Base-by-base conservation (phyloP, 176 grass and related monocot species). In the Ampelocalamus luodianensis region DNA sequence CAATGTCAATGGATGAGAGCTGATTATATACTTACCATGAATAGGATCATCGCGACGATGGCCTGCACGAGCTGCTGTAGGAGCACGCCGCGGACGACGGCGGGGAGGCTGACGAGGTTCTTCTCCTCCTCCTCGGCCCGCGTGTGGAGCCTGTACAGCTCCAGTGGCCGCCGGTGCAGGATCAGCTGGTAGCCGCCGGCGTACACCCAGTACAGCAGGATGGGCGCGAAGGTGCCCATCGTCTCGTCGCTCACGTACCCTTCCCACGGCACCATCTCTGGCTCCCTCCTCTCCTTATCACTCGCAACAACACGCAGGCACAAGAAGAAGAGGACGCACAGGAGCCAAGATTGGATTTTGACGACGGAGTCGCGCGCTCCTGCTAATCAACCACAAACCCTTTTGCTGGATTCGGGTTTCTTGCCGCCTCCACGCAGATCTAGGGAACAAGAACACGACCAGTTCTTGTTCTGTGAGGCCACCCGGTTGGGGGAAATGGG, bases 171-270 rank as follows among this genome's bases (percentile, higher is more conserved):
- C 48, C 86, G 88, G 46, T 89, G 87, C 46, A 92, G 85, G 66
- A 86, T 37, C 53, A 96, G 89, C 76, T 96, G 91, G 81, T 96
- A 96, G 36, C 90, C 53, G 20, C 94, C 91, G 63, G 83, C 91
- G 79, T 96, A 96, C 53, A 91, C 66, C 94, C 94, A 96, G 84
- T 93, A 97, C 18, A 97, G 83, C 68, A 93, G 78, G 85, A 97
- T 97, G 64, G 94, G 94, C 51, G 91, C 94, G 76, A 97, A 92
- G 39, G 94, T 93, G 51, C 94, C 94, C 94, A 97, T 93, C 18
- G 89, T 82, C 90, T 97, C 94, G 86, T 97, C 94, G 89, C 87
- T 97, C 62, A 84, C 5, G 68, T 91, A 92, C 32, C 94, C 94
- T 75, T 93, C 94, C 94, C 94, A 97, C 9, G 90, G 90, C 72